Base-by-base conservation (phyloP, 441 rosid genomes). In the Croton setiger region DNA sequence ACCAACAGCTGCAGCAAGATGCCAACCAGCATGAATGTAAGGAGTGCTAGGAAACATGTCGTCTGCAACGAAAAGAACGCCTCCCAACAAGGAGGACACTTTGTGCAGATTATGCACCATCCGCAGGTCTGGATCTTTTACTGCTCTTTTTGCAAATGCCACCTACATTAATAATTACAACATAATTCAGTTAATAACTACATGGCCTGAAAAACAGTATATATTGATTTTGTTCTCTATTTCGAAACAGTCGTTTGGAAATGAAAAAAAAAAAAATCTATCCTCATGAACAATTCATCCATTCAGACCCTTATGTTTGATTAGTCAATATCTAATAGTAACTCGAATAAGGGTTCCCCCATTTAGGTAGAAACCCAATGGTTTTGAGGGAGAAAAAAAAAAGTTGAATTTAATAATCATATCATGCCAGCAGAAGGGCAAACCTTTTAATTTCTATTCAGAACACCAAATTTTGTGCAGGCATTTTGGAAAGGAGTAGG, bases 21-120 rank as follows among this genome's bases (percentile, higher is more conserved):
- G 97, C 97, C 98, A 95, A n/a, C 89, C 99, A 20, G 99, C 98
- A 57, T 95, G 98, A 67, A 95, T 82, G 82, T 77, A 95, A 41
- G 94, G 97, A 13, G 93, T 89, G 33, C 48, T 39, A 0, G 98
- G 90, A 64, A 85, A 92, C 35, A 89, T 59, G 63, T 95, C 99
- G 51, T 95, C 99, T 4, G 97, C 99, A 53, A 92, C 76, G 85
- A 95, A 95, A 65, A 90, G 73, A 18, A 74, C 91, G 53, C 98
- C 95, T 58, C 98, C 99, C 56, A 92, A 66, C 63, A 92, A 68
- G 0, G 97, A 90, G 45, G 99, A 90, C 90, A 90, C 80, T 78
- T 92, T 95, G 71, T 95, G 98, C 64, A 95, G 80, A 9, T 69
- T 86, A 76, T 95, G 94, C 39, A 80, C 87, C 79, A 75, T 82